These are phyloP conservation scores for Penicillium sclerotiorum DNA, from an alignment of 2,329 filamentous ascomycete species.

Conservation along the genomic window DNA sequence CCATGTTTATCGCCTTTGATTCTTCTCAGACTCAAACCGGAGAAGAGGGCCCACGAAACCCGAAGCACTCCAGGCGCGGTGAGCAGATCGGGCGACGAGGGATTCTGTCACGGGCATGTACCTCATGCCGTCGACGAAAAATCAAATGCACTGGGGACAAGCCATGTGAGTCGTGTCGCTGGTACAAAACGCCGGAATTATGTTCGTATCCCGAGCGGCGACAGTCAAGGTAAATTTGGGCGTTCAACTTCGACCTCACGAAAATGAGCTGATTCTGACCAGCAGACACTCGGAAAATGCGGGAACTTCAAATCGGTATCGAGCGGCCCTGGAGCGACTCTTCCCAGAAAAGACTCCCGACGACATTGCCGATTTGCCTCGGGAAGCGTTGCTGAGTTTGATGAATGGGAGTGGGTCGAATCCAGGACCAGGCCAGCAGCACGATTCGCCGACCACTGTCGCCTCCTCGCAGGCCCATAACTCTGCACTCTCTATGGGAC, in stretches of 20 bases:
- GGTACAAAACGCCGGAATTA: slow-evolving; percentile 75
- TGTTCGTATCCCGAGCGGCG: slow-evolving; percentile 82
- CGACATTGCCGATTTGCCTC: slow-evolving; percentile 56
- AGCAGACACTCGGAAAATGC: slow-evolving; percentile 23
- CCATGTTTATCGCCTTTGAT: too few species aligned
- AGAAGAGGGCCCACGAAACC: too few species aligned
- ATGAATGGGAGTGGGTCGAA: too few species aligned
- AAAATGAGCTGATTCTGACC: too few species aligned
- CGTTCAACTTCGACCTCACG: too few species aligned
- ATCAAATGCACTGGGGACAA: slow-evolving; percentile 82
- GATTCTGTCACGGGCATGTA: slow-evolving; percentile 60
- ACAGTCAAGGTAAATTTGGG: slow-evolving; percentile 60
- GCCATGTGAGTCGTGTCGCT: slow-evolving; percentile 80
- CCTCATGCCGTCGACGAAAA: slow-evolving; percentile 77
- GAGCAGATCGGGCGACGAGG: slow-evolving; percentile 38
- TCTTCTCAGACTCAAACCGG: too few species aligned
- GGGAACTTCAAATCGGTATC: slow-evolving; percentile 65
- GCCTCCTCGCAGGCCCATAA: slow-evolving; percentile 48
- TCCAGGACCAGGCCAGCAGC: slow-evolving; percentile 42
- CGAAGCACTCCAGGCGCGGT: slow-evolving; percentile 40
- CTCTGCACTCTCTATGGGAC: slow-evolving; percentile 49
- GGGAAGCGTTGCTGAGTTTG: slow-evolving; percentile 63
- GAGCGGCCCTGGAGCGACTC: slow-evolving; percentile 62
- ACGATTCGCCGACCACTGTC: slow-evolving; percentile 50
- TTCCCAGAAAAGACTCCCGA: slow-evolving; percentile 62